Base-by-base conservation (phyloP, 164 flowering plant species). In the Sedum album region DNA sequence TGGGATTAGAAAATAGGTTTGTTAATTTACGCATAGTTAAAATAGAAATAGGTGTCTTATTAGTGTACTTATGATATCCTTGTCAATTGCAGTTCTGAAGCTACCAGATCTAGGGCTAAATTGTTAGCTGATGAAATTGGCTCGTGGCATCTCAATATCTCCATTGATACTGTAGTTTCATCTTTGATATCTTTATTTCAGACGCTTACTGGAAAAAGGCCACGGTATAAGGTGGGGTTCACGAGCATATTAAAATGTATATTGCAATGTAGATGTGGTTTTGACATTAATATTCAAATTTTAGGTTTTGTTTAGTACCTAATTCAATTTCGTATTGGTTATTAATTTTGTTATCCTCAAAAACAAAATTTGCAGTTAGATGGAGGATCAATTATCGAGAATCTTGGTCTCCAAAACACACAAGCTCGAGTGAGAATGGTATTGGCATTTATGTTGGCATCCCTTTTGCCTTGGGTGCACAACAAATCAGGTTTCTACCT, bases 371-470 rank as follows among this genome's bases (percentile, higher is more conserved):
- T 72, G 60, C 53, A 94, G 99, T 86, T 92, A 44, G 97, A 94
- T 81, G 99, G 99, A 60, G 99, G 99, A 70, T 91, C 96, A 49
- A 82, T 82, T 46, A 70, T 77, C 66, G 97, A 94, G 77, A 94
- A 94, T 79, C 81, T 91, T 62, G 97, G 88, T 31, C 67, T 94
- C 80, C 99, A 90, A 79, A 94, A 94, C 73, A 92, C 92, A 74
- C 99, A 94, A 84, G 96, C 99, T 77, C 85, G 97, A 68, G 81
- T 88, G 33, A 82, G 99, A 75, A 94, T 94, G 97, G 97, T 91
- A 69, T 57, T 90, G 26, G 96, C 97, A 39, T 94, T 91, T 76
- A 91, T 92, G 97, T 78, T 94, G 61, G 97, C 99, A 28, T 94
- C 97, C 36, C 85, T 94, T 33, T 71, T 94, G 84, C 97, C 99